These are phyloP conservation scores for Gypsophila paniculata DNA, from an alignment of 179 eudicot species.

Conservation along the genomic window DNA sequence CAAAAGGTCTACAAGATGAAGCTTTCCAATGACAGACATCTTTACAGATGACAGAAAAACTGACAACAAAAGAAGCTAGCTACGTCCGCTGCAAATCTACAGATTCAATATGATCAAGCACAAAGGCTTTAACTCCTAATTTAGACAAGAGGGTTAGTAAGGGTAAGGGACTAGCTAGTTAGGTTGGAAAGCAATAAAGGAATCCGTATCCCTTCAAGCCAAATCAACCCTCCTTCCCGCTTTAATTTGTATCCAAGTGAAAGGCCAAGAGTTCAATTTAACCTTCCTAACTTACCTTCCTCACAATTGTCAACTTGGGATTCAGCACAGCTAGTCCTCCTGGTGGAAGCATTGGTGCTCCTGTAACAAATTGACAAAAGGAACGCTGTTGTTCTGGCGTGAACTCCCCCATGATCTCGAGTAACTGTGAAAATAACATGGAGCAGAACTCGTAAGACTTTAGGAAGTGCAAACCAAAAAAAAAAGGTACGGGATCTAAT, in stretches of 20 bases:
- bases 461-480: not conserved
- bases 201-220: too few relatives aligned
- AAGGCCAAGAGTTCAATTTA: not conserved
- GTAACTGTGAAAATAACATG: slow-evolving; percentile 44
- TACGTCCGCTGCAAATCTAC: not conserved
- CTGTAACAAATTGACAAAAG: slow-evolving; percentile 98
- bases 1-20: not conserved
- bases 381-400: slow-evolving; percentile 94
- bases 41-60: not conserved
- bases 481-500: not conserved
- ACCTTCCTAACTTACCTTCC: slow-evolving; percentile 82
- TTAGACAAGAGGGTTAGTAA: too few relatives aligned
- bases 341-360: slow-evolving; percentile 98
- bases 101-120: too few relatives aligned
- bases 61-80: not conserved
- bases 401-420: slow-evolving; percentile 97
- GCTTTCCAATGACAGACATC: not conserved
- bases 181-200: too few relatives aligned
- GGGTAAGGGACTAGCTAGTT: too few relatives aligned
- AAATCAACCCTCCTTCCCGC: too few relatives aligned
- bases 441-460: not conserved
- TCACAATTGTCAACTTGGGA: slow-evolving; percentile 93
- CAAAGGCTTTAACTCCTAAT: too few relatives aligned
- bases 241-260: not conserved
- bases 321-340: slow-evolving; percentile 95